phyloP scores from a whole-genome alignment of 2,329 filamentous ascomycete genomes.

The Fusarium chlamydosporum region DNA sequence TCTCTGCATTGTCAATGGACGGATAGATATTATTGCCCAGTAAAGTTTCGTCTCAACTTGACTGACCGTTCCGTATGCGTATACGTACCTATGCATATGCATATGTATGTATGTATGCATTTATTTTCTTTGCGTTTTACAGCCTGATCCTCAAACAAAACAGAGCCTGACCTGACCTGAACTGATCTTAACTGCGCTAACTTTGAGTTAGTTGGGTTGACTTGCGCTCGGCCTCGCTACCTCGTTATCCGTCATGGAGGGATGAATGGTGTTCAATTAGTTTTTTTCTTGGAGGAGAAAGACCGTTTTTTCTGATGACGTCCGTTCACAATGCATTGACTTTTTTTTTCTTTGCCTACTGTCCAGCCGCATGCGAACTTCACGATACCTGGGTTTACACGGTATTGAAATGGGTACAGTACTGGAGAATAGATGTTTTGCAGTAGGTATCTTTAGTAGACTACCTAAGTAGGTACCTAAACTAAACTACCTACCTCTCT shows the following conservation, averaged over 20 bases:
- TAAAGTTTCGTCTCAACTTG: slow-evolving; percentile 21
- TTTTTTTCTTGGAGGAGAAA: neutral
- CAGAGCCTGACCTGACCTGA: neutral
- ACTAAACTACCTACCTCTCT: neutral
- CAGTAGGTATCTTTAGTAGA: neutral
- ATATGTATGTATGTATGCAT: slow-evolving; percentile 4
- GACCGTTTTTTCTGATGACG: slow-evolving; percentile 32
- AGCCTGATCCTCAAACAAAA: slow-evolving; percentile 18
- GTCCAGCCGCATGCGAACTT: neutral
- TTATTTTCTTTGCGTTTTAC: slow-evolving; percentile 6
- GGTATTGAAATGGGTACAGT: neutral
- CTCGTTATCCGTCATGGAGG: slow-evolving; percentile 28
- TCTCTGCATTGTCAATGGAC: slow-evolving; percentile 2
- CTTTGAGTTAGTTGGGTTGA: neutral
- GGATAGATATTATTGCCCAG: slow-evolving; percentile 14
- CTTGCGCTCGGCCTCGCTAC: slow-evolving; percentile 23
- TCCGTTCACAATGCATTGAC: slow-evolving; percentile 34
- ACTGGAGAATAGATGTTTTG: slow-evolving; percentile 5
- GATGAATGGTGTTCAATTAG: slow-evolving; percentile 16
- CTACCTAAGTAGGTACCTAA: too few relatives aligned
- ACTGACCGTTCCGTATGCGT: neutral
- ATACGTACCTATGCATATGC: neutral
- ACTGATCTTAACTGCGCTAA: neutral
- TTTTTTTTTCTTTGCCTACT: neutral
- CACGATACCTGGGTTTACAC: slow-evolving; percentile 7